phyloP scores from a whole-genome alignment of 192 early-diverging fungal species.

The Dimargaris xerosporica region DNA sequence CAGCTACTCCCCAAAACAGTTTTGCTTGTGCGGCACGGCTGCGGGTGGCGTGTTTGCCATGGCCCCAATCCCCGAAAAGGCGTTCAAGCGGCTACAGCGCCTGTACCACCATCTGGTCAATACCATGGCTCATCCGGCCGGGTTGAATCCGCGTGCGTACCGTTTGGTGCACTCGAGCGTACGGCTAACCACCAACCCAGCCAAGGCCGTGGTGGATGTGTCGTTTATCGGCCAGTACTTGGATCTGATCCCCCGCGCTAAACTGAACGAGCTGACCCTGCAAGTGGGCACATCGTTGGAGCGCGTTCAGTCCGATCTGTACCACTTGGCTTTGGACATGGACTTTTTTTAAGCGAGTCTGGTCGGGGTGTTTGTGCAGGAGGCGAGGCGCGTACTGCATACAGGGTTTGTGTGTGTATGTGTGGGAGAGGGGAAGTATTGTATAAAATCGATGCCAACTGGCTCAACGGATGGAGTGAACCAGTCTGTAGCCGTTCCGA shows the following conservation, averaged over 20 bases:
- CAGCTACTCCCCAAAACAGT: conserved; percentile 14
- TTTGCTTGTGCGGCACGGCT: conserved; percentile 31
- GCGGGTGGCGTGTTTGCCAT: conserved; percentile 17
- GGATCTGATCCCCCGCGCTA: conserved; percentile 39
- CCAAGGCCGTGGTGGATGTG: conserved; percentile 69
- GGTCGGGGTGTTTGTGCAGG: too few relatives aligned
- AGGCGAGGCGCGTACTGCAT: too few relatives aligned
- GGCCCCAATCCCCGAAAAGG: conserved; percentile 67
- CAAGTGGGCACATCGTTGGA: conserved; percentile 75
- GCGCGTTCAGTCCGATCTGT: conserved; percentile 68
- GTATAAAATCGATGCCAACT: too few relatives aligned
- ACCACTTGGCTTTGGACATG: conserved; percentile 40
- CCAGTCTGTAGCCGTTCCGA: too few relatives aligned
- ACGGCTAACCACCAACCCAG: conserved; percentile 54
- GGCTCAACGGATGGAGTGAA: too few relatives aligned
- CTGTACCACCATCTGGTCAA: conserved; percentile 77
- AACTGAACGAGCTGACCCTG: conserved; percentile 76
- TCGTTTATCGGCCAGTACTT: conserved; percentile 61
- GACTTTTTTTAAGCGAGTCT: conserved; percentile 46
- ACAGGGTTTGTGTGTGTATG: too few relatives aligned
- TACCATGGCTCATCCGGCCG: conserved; percentile 64
- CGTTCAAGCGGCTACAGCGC: conserved; percentile 75
- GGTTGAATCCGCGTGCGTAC: conserved; percentile 84
- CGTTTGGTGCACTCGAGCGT: conserved; percentile 42
- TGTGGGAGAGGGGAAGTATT: too few relatives aligned